Evolutionary conservation across 2,329 filamentous ascomycete genomes (phyloP).

Genomic region (Podosphaera fusca): DNA sequence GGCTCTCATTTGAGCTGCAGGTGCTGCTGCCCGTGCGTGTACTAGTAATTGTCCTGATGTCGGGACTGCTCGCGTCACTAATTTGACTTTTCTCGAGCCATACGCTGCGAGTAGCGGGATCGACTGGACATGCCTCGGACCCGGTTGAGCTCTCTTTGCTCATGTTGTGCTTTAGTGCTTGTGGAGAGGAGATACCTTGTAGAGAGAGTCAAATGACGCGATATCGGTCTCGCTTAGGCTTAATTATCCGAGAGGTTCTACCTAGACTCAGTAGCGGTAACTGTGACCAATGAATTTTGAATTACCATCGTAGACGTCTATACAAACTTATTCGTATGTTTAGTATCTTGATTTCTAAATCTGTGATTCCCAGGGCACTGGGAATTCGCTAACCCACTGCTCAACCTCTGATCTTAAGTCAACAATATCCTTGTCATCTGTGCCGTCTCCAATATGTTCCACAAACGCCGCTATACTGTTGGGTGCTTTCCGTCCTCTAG

Average conservation of each 20-base stretch:
- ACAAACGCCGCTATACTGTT: slow-evolving; percentile 44
- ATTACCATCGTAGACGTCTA: too few species aligned
- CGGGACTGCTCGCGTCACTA: background rate
- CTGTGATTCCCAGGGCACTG: slow-evolving; percentile 36
- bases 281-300: too few species aligned
- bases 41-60: background rate
- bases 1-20: background rate
- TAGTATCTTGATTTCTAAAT: slow-evolving; percentile 3
- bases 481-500: slow-evolving; percentile 40
- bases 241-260: too few species aligned
- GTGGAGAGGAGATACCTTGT: too few species aligned
- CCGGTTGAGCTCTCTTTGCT: too few species aligned
- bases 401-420: slow-evolving; percentile 53
- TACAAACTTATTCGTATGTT: too few species aligned
- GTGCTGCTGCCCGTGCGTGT: background rate
- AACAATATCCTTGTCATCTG: slow-evolving; percentile 45
- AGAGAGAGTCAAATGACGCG: too few species aligned
- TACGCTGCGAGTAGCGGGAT: background rate
- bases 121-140: too few species aligned
- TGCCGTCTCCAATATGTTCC: slow-evolving; percentile 43
- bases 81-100: background rate
- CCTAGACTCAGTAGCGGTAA: too few species aligned
- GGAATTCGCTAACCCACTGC: slow-evolving; percentile 55
- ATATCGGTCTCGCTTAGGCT: too few species aligned
- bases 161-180: too few species aligned